Evolutionary conservation across 306 rosid species (phyloP).

Genomic region (Aeschynomene evenia): DNA sequence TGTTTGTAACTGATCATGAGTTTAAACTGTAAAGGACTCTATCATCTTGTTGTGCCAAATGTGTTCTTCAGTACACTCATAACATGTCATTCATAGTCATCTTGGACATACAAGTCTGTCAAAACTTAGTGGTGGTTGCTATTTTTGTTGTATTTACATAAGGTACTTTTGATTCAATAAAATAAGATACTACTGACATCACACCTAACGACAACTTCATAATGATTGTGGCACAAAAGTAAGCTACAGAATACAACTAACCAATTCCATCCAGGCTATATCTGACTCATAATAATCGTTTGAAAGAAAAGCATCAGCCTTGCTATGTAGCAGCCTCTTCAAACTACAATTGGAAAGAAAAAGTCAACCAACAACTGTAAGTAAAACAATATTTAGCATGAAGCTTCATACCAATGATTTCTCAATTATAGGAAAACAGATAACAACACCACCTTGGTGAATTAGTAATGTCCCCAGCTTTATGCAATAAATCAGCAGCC

Average conservation of each 20-base stretch:
- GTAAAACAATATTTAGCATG: slow-evolving; percentile 20
- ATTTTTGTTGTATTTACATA: neutral
- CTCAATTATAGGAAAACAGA: slow-evolving; percentile 12
- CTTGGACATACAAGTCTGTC: neutral
- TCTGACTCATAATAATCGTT: slow-evolving; percentile 91
- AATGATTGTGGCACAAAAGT: slow-evolving; percentile 1
- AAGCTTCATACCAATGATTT: neutral
- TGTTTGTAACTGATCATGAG: too few species aligned
- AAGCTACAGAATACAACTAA: slow-evolving; percentile 44
- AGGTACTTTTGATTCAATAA: neutral
- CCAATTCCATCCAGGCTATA: slow-evolving; percentile 95
- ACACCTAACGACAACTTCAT: neutral
- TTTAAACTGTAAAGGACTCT: too few species aligned
- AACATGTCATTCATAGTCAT: neutral
- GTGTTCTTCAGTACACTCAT: too few species aligned
- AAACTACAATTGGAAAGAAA: slow-evolving; percentile 53
- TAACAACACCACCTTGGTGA: slow-evolving; percentile 58
- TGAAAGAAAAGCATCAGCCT: slow-evolving; percentile 88
- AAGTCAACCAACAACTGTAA: slow-evolving; percentile 23
- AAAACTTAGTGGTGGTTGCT: neutral
- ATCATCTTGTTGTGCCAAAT: too few species aligned
- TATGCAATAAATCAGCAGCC: slow-evolving; percentile 79
- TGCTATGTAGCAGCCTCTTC: slow-evolving; percentile 84
- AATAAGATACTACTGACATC: neutral
- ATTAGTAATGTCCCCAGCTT: slow-evolving; percentile 70